Evolutionary conservation across 1,139 yeast genomes (phyloP).

Genomic region (Taiozyma sp.): DNA sequence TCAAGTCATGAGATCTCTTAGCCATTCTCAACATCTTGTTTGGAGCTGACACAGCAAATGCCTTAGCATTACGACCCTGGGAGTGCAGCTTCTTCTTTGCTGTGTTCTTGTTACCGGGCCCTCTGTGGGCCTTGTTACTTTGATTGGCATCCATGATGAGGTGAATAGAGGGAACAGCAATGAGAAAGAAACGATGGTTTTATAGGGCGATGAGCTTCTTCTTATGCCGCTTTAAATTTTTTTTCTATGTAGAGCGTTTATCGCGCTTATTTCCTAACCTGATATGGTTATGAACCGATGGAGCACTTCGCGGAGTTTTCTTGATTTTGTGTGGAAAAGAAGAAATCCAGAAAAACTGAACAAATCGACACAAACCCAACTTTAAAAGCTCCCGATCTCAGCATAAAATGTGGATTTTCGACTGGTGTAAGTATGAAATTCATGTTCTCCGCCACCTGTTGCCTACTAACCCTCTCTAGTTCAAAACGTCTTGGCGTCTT

Average conservation of each 20-base stretch:
- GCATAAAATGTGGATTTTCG: constrained; percentile 45
- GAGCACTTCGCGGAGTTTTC: background rate
- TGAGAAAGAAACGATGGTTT: background rate
- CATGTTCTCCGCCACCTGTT: background rate
- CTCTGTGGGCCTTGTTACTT: constrained; percentile 55
- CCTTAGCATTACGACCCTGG: constrained; percentile 90
- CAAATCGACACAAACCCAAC: background rate
- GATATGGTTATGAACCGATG: background rate
- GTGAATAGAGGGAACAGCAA: background rate
- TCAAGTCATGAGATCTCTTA: constrained; percentile 76
- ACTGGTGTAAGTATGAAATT: constrained; percentile 43
- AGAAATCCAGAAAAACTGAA: background rate
- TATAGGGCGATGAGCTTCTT: background rate
- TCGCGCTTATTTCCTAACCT: background rate
- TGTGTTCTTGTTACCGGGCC: constrained; percentile 45
- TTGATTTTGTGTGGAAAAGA: background rate
- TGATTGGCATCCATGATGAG: constrained; percentile 30
- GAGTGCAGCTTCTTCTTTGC: constrained; percentile 86
- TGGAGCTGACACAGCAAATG: constrained; percentile 92
- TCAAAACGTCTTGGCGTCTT: constrained; percentile 88
- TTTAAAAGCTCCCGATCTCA: background rate
- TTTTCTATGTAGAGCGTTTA: background rate
- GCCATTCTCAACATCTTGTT: constrained; percentile 84
- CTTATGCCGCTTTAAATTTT: background rate
- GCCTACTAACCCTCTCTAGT: constrained; percentile 36